Percentiles rank a stretch among this genome's conserved stretches.
Evolutionary conservation across 2,329 filamentous ascomycete genomes (phyloP).

Genomic region (Phialophora expanda): DNA sequence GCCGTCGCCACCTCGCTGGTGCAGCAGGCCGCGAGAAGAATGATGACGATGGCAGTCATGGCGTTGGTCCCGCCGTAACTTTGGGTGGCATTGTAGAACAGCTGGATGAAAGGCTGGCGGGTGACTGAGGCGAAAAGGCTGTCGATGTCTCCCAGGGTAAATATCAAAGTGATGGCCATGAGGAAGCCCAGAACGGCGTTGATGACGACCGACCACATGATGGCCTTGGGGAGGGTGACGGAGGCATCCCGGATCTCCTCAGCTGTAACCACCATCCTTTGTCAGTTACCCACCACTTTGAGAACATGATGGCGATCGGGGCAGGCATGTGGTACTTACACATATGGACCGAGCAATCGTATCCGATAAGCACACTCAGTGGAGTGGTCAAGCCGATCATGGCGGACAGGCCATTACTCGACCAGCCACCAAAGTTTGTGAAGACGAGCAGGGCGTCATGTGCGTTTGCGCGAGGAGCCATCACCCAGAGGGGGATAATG

Average conservation of each 20-base stretch:
- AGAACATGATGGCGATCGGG: background rate
- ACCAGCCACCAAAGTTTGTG: conserved; percentile 51
- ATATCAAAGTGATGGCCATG: conserved; percentile 53
- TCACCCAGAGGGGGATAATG: conserved; percentile 43
- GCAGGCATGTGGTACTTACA: conserved; percentile 42
- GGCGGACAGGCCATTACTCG: conserved; percentile 48
- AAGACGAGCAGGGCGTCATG: conserved; percentile 56
- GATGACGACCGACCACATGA: conserved; percentile 55
- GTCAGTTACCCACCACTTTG: background rate
- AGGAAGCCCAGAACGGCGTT: conserved; percentile 56
- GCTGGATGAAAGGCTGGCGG: conserved; percentile 56
- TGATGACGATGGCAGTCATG: conserved; percentile 54
- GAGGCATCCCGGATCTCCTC: conserved; percentile 59
- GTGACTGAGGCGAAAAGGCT: conserved; percentile 49
- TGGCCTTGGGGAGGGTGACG: conserved; percentile 54
- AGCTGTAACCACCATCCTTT: conserved; percentile 32
- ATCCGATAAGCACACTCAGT: conserved; percentile 50
- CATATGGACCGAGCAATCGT: conserved; percentile 54
- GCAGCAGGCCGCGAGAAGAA: conserved; percentile 53
- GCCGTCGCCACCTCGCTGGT: conserved; percentile 63
- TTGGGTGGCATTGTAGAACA: conserved; percentile 54
- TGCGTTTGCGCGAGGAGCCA: conserved; percentile 45
- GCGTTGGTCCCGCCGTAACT: conserved; percentile 52
- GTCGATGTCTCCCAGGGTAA: conserved; percentile 47
- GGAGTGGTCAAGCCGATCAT: conserved; percentile 50